Base-by-base conservation (phyloP, 345 rosid genomes). In the Boechera stricta region DNA sequence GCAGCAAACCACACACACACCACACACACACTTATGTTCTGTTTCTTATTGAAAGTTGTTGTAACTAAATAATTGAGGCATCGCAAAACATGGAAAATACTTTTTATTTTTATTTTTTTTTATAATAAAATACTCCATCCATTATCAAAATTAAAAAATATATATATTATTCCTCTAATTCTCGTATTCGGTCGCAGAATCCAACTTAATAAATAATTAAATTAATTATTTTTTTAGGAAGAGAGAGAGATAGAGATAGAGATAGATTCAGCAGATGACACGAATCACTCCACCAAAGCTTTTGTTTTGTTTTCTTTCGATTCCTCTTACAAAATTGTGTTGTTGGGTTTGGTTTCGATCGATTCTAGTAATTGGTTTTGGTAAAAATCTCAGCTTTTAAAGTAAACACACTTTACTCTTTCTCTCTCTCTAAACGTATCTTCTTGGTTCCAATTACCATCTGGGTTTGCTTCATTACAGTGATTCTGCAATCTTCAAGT, bases 271-370 rank as follows among this genome's bases (percentile, higher is more conserved):
- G 48, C 29, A 72, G 69, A 13, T 47, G 81, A 72, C 81, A 78
- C 78, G 81, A 67, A 72, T 67, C 74, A 49, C 77, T 55, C 60
- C 71, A 77, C 80, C 51, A 71, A 38, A 64, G 28, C 61, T 56
- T 36, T 36, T 33, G 32, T 42, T 73, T 69, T n/a, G 5, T 63
- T 42, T 15, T 44, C 5, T 42, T 63, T 10, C 41, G 61, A 67
- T 69, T 77, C 33, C 38, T 0, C 32, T 48, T 51, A 64, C 9
- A 36, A 24, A 56, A 61, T 38, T 44, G 5, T 41, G 67, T 55
- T 58, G 77, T 65, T 78, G 81, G 68, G 63, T 78, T 78, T 72
- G 77, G 81, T 77, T 72, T 77, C 48, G 61, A 71, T 71, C 45
- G 72, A 64, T 64, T 77, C 60, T 13, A 18, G 16, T 65, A 48